Evolutionary conservation across 2,329 filamentous ascomycete species (phyloP).

Genomic region (Periconia macrospinosa): DNA sequence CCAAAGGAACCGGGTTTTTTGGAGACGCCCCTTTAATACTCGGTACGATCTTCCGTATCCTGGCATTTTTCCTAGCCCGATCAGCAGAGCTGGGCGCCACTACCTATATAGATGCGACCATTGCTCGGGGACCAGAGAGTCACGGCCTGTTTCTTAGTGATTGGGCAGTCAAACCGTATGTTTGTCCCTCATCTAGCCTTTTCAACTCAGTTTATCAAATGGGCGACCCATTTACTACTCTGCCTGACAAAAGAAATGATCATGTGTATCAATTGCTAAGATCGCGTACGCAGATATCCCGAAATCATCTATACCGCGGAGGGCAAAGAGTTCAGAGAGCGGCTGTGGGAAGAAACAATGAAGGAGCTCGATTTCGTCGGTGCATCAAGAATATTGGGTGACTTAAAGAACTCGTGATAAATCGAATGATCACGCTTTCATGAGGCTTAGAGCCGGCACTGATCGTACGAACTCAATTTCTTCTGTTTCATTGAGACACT

Average conservation of each 20-base stretch:
- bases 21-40: slow-evolving; percentile 5
- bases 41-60: slow-evolving; percentile 9
- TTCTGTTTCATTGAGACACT: too few species aligned
- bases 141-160: slow-evolving; percentile 40
- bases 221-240: not conserved
- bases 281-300: not conserved
- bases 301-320: not conserved
- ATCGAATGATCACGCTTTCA: too few species aligned
- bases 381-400: not conserved
- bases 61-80: slow-evolving; percentile 29
- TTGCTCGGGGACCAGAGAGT: slow-evolving; percentile 50
- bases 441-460: too few species aligned
- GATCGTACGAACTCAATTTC: too few species aligned
- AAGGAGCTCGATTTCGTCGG: slow-evolving; percentile 4
- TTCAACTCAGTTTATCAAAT: too few species aligned
- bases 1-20: slow-evolving; percentile 46
- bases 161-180: slow-evolving; percentile 51
- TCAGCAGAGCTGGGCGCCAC: slow-evolving; percentile 45
- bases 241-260: not conserved
- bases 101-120: slow-evolving; percentile 50
- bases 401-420: not conserved
- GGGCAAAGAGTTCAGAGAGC: not conserved
- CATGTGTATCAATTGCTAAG: not conserved
- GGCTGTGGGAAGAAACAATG: slow-evolving; percentile 5
- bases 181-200: slow-evolving; percentile 6